These are phyloP conservation scores for Meripilus lineatus DNA, from an alignment of 1,284 basidiomycete species.

Conservation along the genomic window DNA sequence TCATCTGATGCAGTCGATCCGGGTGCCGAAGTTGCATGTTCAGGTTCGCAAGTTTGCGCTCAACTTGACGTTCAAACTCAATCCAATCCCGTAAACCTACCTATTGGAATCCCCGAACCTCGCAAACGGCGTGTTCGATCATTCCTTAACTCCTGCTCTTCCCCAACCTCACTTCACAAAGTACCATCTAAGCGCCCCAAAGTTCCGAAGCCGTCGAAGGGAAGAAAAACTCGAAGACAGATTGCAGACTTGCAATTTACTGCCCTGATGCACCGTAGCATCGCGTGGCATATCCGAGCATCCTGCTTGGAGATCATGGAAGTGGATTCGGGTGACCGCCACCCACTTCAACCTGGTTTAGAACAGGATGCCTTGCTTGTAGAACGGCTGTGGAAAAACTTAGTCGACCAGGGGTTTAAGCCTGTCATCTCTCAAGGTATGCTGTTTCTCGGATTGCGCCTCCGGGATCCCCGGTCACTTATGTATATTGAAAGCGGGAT, in stretches of 20 bases:
- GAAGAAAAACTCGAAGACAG: slow-evolving; percentile 30
- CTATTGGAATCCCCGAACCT: slow-evolving; percentile 17
- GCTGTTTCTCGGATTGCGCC: slow-evolving; percentile 3
- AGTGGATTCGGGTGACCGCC: slow-evolving; percentile 8
- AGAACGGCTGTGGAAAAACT: slow-evolving; percentile 25
- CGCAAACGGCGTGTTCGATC: slow-evolving; percentile 20
- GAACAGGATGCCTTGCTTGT: slow-evolving; percentile 28
- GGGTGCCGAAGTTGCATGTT: background rate
- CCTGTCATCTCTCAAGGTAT: slow-evolving; percentile 14
- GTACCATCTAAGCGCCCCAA: slow-evolving; percentile 4
- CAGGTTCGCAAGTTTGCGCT: background rate
- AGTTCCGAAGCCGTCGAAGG: slow-evolving; percentile 22
- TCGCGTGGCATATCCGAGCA: slow-evolving; percentile 20
- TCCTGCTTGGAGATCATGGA: background rate
- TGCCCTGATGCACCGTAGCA: slow-evolving; percentile 36
- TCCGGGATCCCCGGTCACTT: too few relatives aligned
- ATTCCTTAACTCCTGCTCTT: slow-evolving; percentile 15
- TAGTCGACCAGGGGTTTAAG: slow-evolving; percentile 28
- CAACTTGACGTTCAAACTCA: background rate
- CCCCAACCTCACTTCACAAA: background rate
- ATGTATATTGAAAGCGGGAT: too few relatives aligned
- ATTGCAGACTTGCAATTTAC: slow-evolving; percentile 35
- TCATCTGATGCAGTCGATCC: background rate
- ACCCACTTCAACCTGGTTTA: slow-evolving; percentile 4
- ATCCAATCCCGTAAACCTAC: background rate